Evolutionary conservation across 2,329 filamentous ascomycete genomes (phyloP), one percentile per base, ranked within the genome.

Genomic region (Didymellaceae sp.): DNA sequence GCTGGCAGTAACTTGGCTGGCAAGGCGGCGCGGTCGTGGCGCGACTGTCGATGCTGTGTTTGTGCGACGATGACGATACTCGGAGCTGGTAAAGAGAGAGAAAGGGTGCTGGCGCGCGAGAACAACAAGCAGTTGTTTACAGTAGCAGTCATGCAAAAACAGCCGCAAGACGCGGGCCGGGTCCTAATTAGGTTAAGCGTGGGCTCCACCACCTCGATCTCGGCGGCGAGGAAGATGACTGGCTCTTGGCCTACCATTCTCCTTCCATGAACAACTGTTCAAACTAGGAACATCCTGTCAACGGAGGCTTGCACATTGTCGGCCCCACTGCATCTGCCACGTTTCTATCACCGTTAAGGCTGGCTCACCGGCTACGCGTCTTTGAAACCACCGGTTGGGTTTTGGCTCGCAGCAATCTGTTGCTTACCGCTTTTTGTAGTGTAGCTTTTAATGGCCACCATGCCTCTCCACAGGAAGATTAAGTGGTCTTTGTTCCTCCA

Each of bases 91-190:
- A 53, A 44, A 45, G 44, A 45, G 52, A 59, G 42, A 54, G 58
- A 24, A 52, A 49, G 45, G 56, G 46, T 50, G 45, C 51, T 41
- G 52, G 53, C 32, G 44, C 52, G 45, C 56, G 49, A 55, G 47
- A 53, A 59, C 40, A 61, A 62, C 59, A 57, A 58, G 53, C 41
- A 37, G 21, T 62, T 65, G 61, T 63, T 65, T 65, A 64, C 59
- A 53, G 51, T 43, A 53, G 51, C 41, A 48, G 58, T 59, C 54
- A 51, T 62, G 59, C 22, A 63, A 65, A 60, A 63, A 63, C n/a
- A 41, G 26, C 26, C 26, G 26, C 26, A 28, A 13, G 26, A 7
- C 7, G 26, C 26, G 26, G 26, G 26, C 26, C 26, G 26, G 26
- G 5, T 28, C 26, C 26, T 28, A 13, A 13, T 28, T 28, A 13